Conservation (phyloP, 2,329 filamentous ascomycete species). For the Thielaviopsis euricoi region DNA sequence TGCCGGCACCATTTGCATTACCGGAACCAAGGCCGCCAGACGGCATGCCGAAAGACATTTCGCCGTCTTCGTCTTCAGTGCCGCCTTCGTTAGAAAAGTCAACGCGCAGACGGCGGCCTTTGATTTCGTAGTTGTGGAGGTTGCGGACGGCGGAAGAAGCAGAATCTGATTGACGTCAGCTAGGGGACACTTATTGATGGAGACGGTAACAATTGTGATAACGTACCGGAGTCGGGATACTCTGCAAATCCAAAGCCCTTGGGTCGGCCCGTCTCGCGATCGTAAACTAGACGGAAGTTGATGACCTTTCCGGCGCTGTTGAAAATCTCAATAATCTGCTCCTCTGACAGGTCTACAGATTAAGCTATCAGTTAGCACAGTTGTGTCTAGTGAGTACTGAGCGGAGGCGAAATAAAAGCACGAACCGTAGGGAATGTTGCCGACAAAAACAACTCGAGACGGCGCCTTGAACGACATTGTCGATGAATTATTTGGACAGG, state of each 20-base stretch:
- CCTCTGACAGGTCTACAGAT: constrained; percentile 71
- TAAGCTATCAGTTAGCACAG: neutral
- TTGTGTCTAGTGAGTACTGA: too few species aligned
- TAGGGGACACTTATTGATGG: neutral
- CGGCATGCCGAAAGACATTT: constrained; percentile 6
- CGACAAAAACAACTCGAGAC: constrained; percentile 68
- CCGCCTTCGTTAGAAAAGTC: constrained; percentile 92
- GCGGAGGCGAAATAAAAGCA: neutral
- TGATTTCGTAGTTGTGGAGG: constrained; percentile 86
- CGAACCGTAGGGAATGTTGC: constrained; percentile 69
- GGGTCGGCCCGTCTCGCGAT: constrained; percentile 82
- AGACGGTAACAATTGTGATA: neutral
- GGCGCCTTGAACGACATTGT: constrained; percentile 59
- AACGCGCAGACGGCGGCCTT: constrained; percentile 84
- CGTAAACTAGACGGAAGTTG: constrained; percentile 81
- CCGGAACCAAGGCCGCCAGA: constrained; percentile 6
- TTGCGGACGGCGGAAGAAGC: constrained; percentile 91
- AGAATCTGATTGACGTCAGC: constrained; percentile 32
- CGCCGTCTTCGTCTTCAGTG: constrained; percentile 43
- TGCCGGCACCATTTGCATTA: constrained; percentile 14
- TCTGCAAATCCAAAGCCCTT: constrained; percentile 97
- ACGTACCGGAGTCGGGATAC: constrained; percentile 71
- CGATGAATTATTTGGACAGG: neutral
- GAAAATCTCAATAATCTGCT: constrained; percentile 90
- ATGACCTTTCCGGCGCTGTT: constrained; percentile 77